Evolutionary conservation across 2,329 filamentous ascomycete genomes (phyloP).

Genomic region (Aspergillus pseudoviridinutans): DNA sequence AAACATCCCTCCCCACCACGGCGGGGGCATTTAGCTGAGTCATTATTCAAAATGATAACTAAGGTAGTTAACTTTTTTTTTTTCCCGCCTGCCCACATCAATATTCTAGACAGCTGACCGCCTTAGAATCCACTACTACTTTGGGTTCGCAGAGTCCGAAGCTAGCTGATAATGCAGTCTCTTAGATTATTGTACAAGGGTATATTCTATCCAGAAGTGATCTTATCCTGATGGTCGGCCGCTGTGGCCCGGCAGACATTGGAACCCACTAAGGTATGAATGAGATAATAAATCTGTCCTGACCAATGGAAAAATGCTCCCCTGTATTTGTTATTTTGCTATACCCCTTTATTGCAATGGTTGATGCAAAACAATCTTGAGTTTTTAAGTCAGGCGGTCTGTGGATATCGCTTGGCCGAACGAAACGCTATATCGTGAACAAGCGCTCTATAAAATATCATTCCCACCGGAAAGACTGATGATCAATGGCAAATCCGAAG

Average conservation of each 20-base stretch:
- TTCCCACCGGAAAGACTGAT: background rate
- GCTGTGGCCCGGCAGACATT: background rate
- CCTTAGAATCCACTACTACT: background rate
- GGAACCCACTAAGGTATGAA: background rate
- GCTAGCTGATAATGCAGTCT: background rate
- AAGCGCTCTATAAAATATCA: background rate
- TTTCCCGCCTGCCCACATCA: conserved; percentile 15
- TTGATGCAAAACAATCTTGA: background rate
- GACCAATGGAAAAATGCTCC: background rate
- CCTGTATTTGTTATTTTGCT: background rate
- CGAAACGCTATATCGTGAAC: background rate
- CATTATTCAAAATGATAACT: conserved; percentile 7
- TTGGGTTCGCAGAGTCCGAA: background rate
- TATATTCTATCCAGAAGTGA: background rate
- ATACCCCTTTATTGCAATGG: background rate
- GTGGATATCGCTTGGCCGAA: background rate
- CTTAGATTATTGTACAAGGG: background rate
- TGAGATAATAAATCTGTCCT: background rate
- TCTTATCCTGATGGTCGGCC: background rate
- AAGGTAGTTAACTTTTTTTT: background rate
- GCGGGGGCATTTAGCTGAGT: conserved; percentile 17
- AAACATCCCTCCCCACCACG: conserved; percentile 2
- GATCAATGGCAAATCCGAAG: background rate
- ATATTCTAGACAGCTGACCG: background rate
- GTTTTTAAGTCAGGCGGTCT: background rate